Conservation (phyloP, 164 flowering plant genomes). For the Sedum album region DNA sequence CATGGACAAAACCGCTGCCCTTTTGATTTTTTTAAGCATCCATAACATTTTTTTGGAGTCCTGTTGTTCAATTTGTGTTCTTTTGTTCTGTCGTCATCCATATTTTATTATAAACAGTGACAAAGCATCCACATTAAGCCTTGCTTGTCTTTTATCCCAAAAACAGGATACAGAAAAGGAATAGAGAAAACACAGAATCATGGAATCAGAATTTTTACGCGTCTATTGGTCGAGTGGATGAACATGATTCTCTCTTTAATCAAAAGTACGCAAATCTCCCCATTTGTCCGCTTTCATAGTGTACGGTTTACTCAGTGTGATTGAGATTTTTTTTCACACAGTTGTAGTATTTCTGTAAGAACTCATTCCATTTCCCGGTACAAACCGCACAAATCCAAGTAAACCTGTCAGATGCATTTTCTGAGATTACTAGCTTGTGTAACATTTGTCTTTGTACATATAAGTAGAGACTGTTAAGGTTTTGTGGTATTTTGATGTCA, state of each 20-base stretch:
- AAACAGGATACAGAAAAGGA: too few species aligned
- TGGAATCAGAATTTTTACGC: neutral
- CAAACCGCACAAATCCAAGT: too few species aligned
- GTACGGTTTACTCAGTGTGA: neutral
- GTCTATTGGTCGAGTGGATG: neutral
- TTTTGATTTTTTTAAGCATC: neutral
- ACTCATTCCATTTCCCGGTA: neutral
- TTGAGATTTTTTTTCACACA: neutral
- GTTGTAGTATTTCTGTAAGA: neutral
- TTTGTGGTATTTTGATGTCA: too few species aligned
- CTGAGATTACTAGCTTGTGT: too few species aligned
- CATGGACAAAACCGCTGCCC: neutral
- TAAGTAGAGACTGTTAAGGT: too few species aligned
- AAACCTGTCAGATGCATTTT: too few species aligned
- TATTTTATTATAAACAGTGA: neutral
- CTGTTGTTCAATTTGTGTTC: neutral
- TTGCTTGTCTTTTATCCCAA: neutral
- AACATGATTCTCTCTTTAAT: conserved; percentile 1
- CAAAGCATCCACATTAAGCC: neutral
- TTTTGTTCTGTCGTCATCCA: neutral
- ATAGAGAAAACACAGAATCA: too few species aligned
- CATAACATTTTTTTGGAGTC: neutral
- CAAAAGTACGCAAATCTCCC: neutral
- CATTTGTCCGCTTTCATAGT: neutral
- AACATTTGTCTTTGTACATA: too few species aligned